Evolutionary conservation across 1,284 basidiomycete species (phyloP).

Genomic region (Golubevia pallescens): DNA sequence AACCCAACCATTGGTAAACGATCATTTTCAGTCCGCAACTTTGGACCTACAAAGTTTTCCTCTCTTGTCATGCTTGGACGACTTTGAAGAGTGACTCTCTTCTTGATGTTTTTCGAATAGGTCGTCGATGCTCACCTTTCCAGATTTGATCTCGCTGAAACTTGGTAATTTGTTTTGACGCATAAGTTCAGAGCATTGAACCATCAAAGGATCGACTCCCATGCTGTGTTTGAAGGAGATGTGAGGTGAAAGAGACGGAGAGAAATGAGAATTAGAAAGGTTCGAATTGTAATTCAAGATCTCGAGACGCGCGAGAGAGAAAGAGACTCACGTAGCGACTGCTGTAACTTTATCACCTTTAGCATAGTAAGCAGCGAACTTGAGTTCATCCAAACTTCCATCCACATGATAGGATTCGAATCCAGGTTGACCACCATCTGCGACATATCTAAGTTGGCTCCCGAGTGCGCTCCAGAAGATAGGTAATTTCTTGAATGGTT

Average conservation of each 20-base stretch:
- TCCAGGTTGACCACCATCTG: constrained; percentile 37
- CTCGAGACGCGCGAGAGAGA: background rate
- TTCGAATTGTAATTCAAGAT: no score
- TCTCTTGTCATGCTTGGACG: no score
- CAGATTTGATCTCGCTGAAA: constrained; percentile 42
- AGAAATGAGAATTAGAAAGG: background rate
- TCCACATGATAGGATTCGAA: constrained; percentile 48
- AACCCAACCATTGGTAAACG: no score
- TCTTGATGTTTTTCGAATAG: no score
- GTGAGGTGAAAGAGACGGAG: background rate
- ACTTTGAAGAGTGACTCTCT: no score
- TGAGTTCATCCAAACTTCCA: constrained; percentile 54
- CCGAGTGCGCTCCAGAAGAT: constrained; percentile 63
- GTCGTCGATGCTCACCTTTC: constrained; percentile 13
- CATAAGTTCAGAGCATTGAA: constrained; percentile 49
- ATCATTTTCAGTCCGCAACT: no score
- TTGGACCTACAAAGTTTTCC: no score
- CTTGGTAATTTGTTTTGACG: constrained; percentile 41
- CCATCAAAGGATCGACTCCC: constrained; percentile 57
- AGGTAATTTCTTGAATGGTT: constrained; percentile 33
- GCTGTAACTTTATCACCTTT: constrained; percentile 52
- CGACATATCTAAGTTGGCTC: constrained; percentile 54
- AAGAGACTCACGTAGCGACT: constrained; percentile 35
- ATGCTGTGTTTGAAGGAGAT: constrained; percentile 25
- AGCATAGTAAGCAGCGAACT: constrained; percentile 61